phyloP scores from a whole-genome alignment of 2,329 filamentous ascomycete genomes.

The Chaetomium globosum region DNA sequence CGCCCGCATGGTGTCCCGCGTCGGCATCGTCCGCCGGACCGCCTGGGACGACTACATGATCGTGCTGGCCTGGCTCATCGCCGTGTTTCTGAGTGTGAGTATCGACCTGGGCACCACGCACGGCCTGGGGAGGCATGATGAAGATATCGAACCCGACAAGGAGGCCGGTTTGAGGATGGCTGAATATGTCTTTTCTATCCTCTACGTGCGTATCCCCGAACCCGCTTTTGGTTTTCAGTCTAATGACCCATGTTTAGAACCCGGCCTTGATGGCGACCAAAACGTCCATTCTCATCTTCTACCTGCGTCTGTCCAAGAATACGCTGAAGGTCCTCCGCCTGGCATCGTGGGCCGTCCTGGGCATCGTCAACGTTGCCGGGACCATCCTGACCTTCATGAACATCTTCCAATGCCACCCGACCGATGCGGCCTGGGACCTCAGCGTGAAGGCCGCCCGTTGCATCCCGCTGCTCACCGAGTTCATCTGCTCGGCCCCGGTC shows the following conservation, averaged over 20 bases:
- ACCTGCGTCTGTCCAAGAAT: slow-evolving; percentile 78
- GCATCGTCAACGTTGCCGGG: slow-evolving; percentile 77
- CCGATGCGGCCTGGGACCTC: slow-evolving; percentile 67
- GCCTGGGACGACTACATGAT: slow-evolving; percentile 82
- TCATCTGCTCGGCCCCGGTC: slow-evolving; percentile 77
- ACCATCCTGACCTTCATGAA: slow-evolving; percentile 81
- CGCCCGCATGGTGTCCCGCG: slow-evolving; percentile 72
- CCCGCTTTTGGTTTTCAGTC: not conserved
- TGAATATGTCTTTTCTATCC: slow-evolving; percentile 66
- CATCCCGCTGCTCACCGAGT: slow-evolving; percentile 63
- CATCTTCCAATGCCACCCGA: slow-evolving; percentile 80
- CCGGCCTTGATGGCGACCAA: slow-evolving; percentile 89
- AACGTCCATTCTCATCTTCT: slow-evolving; percentile 90
- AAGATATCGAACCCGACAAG: slow-evolving; percentile 57
- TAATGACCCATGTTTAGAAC: slow-evolving; percentile 57
- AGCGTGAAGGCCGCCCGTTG: slow-evolving; percentile 47
- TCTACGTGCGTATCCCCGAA: slow-evolving; percentile 54
- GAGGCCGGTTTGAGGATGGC: slow-evolving; percentile 56
- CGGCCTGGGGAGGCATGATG: slow-evolving; percentile 70
- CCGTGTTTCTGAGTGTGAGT: slow-evolving; percentile 67
- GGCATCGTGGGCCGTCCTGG: slow-evolving; percentile 78
- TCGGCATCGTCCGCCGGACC: slow-evolving; percentile 70
- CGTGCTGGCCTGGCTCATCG: slow-evolving; percentile 73
- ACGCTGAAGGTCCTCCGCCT: slow-evolving; percentile 74
- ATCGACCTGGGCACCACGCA: slow-evolving; percentile 65